Percentiles rank a stretch among this genome's conserved stretches.
These are phyloP conservation scores for Stipa capillata DNA, from an alignment of 176 grass and related monocot species.

Conservation along the genomic window DNA sequence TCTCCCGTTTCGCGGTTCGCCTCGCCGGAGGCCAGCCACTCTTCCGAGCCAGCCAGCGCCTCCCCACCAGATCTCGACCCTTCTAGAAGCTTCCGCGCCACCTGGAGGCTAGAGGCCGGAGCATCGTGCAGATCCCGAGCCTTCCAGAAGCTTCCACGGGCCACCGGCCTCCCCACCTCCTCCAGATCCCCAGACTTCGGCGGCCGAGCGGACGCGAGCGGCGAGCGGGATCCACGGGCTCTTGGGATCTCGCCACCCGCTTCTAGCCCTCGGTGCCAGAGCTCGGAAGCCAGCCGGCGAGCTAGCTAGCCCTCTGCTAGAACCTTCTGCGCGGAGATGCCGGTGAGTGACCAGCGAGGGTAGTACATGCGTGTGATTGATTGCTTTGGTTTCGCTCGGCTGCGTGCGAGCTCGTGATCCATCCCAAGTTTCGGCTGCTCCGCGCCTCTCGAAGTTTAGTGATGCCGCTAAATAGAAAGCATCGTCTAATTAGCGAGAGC, in stretches of 20 bases:
- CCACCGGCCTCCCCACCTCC: neutral
- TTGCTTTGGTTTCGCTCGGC: neutral
- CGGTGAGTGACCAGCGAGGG: neutral
- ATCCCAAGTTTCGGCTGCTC: neutral
- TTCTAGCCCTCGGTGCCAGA: no score
- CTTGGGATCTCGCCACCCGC: neutral
- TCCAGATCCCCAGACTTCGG: neutral
- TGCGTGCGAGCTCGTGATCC: constrained; percentile 5
- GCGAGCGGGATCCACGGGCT: neutral
- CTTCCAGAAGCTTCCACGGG: neutral
- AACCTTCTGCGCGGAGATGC: neutral
- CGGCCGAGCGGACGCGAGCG: neutral
- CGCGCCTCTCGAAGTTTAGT: neutral
- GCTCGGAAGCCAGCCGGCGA: no score
- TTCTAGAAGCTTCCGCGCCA: neutral
- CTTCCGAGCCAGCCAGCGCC: neutral
- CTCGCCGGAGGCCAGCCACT: constrained; percentile 11
- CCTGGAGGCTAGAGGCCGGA: no score
- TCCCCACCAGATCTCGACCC: constrained; percentile 10
- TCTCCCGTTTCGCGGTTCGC: constrained; percentile 16
- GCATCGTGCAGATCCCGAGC: neutral
- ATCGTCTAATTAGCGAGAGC: neutral
- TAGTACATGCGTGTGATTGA: no score
- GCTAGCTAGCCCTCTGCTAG: no score
- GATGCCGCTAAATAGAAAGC: neutral